Percentiles rank a stretch among this genome's conserved stretches.
phyloP scores from a whole-genome alignment of 2,329 filamentous ascomycete species.

The Penicillium sp. region DNA sequence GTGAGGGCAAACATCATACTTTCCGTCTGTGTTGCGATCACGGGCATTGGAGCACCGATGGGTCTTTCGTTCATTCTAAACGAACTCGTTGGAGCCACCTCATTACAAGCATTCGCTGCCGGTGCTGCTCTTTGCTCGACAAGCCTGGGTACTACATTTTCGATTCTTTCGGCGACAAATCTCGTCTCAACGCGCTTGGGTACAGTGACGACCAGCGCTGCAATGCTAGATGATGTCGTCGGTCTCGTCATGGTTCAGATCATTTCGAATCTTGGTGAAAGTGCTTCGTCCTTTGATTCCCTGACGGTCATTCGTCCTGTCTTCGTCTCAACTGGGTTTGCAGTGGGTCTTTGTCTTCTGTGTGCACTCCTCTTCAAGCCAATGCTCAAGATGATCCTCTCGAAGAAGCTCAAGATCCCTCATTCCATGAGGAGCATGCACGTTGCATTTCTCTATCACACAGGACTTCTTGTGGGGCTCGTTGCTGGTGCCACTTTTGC shows the following conservation, averaged over 20 bases:
- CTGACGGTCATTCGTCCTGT: conserved; percentile 47
- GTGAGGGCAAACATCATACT: conserved; percentile 57
- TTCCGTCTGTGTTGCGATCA: conserved; percentile 57
- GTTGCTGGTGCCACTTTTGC: conserved; percentile 48
- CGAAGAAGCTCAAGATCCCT: not conserved
- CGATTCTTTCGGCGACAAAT: conserved; percentile 56
- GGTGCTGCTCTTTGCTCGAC: conserved; percentile 70
- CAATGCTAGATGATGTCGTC: conserved; percentile 20
- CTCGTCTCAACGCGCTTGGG: conserved; percentile 52
- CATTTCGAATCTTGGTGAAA: conserved; percentile 58
- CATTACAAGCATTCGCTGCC: conserved; percentile 62
- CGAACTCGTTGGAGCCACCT: conserved; percentile 44
- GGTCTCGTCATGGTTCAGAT: conserved; percentile 72
- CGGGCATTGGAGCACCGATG: conserved; percentile 60
- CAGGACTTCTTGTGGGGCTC: conserved; percentile 41
- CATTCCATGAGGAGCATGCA: conserved; percentile 2
- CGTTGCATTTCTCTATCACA: conserved; percentile 40
- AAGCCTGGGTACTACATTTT: conserved; percentile 65
- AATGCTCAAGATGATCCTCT: conserved; percentile 7
- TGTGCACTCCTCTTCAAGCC: conserved; percentile 22
- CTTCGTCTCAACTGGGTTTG: conserved; percentile 42
- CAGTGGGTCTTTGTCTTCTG: conserved; percentile 21
- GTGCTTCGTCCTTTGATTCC: conserved; percentile 27
- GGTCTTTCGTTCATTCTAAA: conserved; percentile 58
- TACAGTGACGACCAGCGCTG: conserved; percentile 51